Evolutionary conservation across 148 eudicot species (phyloP).

Genomic region (Chenopodium album): DNA sequence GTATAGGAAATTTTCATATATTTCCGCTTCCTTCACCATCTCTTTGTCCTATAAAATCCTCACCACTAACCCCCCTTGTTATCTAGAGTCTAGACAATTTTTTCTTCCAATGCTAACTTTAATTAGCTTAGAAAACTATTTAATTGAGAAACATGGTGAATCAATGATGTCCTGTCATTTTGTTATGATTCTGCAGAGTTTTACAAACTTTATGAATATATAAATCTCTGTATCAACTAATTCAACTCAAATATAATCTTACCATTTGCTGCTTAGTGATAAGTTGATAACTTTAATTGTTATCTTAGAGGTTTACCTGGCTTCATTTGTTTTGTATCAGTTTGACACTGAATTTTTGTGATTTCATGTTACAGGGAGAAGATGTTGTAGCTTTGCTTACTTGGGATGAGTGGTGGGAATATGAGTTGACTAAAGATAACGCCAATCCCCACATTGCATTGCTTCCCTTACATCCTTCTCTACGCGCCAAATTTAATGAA

Average conservation of each 20-base stretch:
- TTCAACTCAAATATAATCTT: not conserved
- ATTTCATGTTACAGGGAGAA: slow-evolving; percentile 61
- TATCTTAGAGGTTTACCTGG: not conserved
- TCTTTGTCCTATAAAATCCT: not conserved
- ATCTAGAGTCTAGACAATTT: not conserved
- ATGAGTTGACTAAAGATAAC: slow-evolving; percentile 74
- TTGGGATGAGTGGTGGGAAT: slow-evolving; percentile 99
- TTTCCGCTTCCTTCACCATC: not conserved
- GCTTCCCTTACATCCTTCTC: slow-evolving; percentile 85
- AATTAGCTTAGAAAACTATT: too few relatives aligned
- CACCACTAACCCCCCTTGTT: not conserved
- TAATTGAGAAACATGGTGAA: not conserved
- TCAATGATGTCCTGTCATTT: not conserved
- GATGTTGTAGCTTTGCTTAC: slow-evolving; percentile 82
- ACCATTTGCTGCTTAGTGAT: not conserved
- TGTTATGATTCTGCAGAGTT: not conserved
- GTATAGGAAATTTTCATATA: not conserved
- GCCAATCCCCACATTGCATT: slow-evolving; percentile 85
- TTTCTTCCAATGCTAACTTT: too few relatives aligned
- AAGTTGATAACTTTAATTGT: not conserved
- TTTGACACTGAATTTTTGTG: not conserved
- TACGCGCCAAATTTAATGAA: slow-evolving; percentile 76
- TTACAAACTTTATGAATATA: not conserved
- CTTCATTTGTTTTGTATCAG: not conserved
- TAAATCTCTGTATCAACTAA: not conserved